Percentiles rank a stretch among this genome's conserved stretches.
These are phyloP conservation scores for Irpex rosettiformis DNA, from an alignment of 1,284 basidiomycete genomes.

Conservation along the genomic window DNA sequence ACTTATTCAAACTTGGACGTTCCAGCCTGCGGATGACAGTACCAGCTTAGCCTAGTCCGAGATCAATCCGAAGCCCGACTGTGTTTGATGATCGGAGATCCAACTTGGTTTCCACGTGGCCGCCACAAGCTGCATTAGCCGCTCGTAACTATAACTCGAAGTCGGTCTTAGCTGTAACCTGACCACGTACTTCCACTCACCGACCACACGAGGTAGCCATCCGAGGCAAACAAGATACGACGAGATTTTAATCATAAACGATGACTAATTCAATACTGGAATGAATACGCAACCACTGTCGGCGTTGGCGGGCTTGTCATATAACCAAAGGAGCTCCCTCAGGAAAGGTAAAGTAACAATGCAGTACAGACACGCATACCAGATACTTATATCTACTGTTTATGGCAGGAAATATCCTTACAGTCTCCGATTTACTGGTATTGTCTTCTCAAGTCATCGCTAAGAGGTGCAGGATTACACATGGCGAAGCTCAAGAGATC, in stretches of 20 bases:
- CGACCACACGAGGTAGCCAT: too few species aligned
- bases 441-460: slow-evolving; percentile 46
- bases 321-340: not conserved
- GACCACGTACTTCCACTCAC: too few species aligned
- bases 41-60: not conserved
- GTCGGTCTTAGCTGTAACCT: too few species aligned
- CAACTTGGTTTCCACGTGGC: not conserved
- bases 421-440: slow-evolving; percentile 49
- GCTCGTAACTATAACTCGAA: too few species aligned
- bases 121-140: not conserved
- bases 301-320: not conserved
- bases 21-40: not conserved
- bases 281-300: not conserved
- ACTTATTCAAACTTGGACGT: too few species aligned
- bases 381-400: not conserved
- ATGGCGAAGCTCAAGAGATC: slow-evolving; percentile 45
- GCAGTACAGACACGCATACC: not conserved
- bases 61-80: not conserved
- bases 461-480: slow-evolving; percentile 48
- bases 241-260: not conserved
- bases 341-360: not conserved
- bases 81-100: not conserved
- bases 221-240: not conserved
- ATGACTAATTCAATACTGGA: not conserved
- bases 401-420: slow-evolving; percentile 23